These are phyloP conservation scores for Diaporthe sp. DNA, from an alignment of 2,329 filamentous ascomycete species.

Conservation along the genomic window DNA sequence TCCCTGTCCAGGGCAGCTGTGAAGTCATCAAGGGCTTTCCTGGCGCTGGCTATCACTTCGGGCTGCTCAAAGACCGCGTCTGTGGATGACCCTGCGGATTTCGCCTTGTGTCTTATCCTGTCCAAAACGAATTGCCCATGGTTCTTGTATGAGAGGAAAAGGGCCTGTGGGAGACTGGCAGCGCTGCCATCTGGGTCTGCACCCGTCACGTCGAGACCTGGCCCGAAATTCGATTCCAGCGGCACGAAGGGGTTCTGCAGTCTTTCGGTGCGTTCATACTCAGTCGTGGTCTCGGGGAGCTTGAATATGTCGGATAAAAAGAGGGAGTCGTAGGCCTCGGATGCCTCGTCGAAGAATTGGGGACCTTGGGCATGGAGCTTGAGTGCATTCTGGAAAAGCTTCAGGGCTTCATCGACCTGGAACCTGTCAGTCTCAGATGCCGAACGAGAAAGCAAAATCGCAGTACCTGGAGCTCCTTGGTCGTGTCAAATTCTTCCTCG, in stretches of 20 bases:
- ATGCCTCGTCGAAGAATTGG: slow-evolving; percentile 79
- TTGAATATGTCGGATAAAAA: slow-evolving; percentile 95
- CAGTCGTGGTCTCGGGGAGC: slow-evolving; percentile 88
- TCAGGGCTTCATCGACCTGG: slow-evolving; percentile 93
- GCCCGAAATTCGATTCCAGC: slow-evolving; percentile 62
- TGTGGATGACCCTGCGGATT: slow-evolving; percentile 46
- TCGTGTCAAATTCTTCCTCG: slow-evolving; percentile 94
- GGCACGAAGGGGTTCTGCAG: slow-evolving; percentile 64
- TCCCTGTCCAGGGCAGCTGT: slow-evolving; percentile 72
- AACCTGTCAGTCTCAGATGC: slow-evolving; percentile 14
- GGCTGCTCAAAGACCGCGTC: slow-evolving; percentile 54
- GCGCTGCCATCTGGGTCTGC: slow-evolving; percentile 80
- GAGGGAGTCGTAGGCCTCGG: slow-evolving; percentile 84
- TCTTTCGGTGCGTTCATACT: slow-evolving; percentile 80
- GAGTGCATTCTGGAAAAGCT: slow-evolving; percentile 91
- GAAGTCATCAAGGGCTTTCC: slow-evolving; percentile 68
- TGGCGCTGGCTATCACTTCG: slow-evolving; percentile 54
- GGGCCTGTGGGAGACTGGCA: slow-evolving; percentile 86
- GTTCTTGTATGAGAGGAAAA: slow-evolving; percentile 96
- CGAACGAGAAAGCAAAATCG: background rate
- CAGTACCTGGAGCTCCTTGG: slow-evolving; percentile 87
- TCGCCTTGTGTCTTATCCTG: slow-evolving; percentile 68
- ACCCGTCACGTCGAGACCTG: slow-evolving; percentile 67
- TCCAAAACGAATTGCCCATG: slow-evolving; percentile 94
- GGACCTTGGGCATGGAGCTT: slow-evolving; percentile 93